Evolutionary conservation across 345 rosid species (phyloP).

Genomic region (Salix suchowensis): DNA sequence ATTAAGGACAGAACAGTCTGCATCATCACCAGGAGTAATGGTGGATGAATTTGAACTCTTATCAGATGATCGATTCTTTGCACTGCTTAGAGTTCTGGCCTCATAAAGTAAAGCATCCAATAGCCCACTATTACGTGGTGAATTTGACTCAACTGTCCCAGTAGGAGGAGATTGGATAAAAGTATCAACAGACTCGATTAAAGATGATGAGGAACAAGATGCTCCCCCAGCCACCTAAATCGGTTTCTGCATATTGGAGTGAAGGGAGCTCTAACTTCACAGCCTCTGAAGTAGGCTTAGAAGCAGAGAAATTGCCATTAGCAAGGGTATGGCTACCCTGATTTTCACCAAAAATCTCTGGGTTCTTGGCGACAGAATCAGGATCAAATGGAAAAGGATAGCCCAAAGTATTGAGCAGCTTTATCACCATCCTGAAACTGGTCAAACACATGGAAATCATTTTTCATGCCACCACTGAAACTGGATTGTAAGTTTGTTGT

Average conservation of each 20-base stretch:
- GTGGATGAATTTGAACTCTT: conserved; percentile 63
- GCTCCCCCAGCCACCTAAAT: conserved; percentile 72
- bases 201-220: conserved; percentile 54
- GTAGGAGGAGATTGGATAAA: conserved; percentile 79
- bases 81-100: conserved; percentile 62
- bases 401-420: conserved; percentile 42
- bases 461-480: conserved; percentile 40
- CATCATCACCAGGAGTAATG: conserved; percentile 47
- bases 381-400: conserved; percentile 51
- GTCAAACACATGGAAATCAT: conserved; percentile 45
- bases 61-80: conserved; percentile 60
- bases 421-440: conserved; percentile 44
- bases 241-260: conserved; percentile 93
- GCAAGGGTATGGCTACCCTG: conserved; percentile 74
- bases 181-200: conserved; percentile 65
- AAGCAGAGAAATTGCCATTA: conserved; percentile 86
- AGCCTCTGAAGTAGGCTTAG: conserved; percentile 65
- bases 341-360: conserved; percentile 48
- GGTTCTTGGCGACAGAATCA: conserved; percentile 42
- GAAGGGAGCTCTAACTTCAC: conserved; percentile 99
- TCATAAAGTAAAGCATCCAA: conserved; percentile 85
- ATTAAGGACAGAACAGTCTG: conserved; percentile 45
- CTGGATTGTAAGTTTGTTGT: conserved; percentile 43
- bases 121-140: conserved; percentile 77
- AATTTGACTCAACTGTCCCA: conserved; percentile 43